Conservation (phyloP, 306 rosid species). For the Fragaria vesca region DNA sequence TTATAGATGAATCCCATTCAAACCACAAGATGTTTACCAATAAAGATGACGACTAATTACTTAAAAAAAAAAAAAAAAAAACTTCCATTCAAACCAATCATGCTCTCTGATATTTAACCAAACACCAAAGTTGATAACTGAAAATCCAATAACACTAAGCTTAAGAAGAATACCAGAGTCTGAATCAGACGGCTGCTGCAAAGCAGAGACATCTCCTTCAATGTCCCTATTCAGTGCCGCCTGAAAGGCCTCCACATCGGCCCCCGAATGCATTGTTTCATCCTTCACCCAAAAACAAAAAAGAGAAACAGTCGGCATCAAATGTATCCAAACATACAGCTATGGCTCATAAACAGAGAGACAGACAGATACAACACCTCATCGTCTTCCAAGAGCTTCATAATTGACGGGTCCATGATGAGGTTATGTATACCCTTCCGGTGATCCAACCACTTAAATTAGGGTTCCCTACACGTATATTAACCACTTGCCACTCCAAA, state of each 20-base stretch:
- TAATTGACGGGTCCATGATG: conserved; percentile 77
- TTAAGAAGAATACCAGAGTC: conserved; percentile 39
- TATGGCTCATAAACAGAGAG: not conserved
- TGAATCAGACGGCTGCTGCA: conserved; percentile 54
- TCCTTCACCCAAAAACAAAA: conserved; percentile 42
- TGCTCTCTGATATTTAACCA: not conserved
- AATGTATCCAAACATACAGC: not conserved
- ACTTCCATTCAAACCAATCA: not conserved
- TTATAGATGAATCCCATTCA: not conserved
- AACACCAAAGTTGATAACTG: not conserved
- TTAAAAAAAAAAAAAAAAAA: too few species aligned
- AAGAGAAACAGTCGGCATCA: not conserved
- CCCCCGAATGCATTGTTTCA: conserved; percentile 88
- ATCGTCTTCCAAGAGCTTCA: conserved; percentile 90
- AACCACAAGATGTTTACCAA: not conserved
- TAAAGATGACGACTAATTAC: not conserved
- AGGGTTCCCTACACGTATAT: not conserved
- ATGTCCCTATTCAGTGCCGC: conserved; percentile 80
- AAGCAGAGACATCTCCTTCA: conserved; percentile 58
- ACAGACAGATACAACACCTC: conserved; percentile 50
- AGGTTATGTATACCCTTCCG: not conserved
- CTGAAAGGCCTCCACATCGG: conserved; percentile 84
- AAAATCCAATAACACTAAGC: not conserved
- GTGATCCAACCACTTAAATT: not conserved
- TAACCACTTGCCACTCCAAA: not conserved